Percentiles rank a stretch among this genome's conserved stretches.
These are phyloP conservation scores for Cladosporium halotolerans DNA, from an alignment of 2,329 filamentous ascomycete species.

Conservation along the genomic window DNA sequence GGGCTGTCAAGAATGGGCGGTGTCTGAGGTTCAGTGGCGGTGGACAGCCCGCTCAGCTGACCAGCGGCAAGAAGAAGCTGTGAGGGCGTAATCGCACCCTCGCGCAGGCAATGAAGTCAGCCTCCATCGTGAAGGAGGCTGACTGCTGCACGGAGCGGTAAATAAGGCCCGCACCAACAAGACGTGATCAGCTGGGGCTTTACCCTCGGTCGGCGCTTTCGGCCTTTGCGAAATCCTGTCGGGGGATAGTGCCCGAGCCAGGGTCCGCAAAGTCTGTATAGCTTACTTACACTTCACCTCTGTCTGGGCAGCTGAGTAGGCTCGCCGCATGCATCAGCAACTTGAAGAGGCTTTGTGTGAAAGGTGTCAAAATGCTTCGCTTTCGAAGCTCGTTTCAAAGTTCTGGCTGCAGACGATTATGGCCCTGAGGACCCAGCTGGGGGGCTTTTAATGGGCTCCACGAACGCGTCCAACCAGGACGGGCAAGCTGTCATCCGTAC, in stretches of 20 bases:
- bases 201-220: background rate
- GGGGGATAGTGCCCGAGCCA: slow-evolving; percentile 2
- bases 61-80: background rate
- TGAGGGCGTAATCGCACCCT: background rate
- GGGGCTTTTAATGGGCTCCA: too few relatives aligned
- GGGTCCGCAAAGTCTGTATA: slow-evolving; percentile 1
- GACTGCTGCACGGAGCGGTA: background rate
- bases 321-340: too few relatives aligned
- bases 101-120: background rate
- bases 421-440: too few relatives aligned
- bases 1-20: background rate
- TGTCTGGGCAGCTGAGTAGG: too few relatives aligned
- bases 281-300: slow-evolving; percentile 9
- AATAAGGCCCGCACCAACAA: background rate
- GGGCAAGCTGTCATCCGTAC: too few relatives aligned
- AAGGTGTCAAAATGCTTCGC: too few relatives aligned
- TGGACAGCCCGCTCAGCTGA: too few relatives aligned
- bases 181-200: background rate
- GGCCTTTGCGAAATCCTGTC: background rate
- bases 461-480: too few relatives aligned
- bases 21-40: too few relatives aligned
- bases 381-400: too few relatives aligned
- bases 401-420: too few relatives aligned
- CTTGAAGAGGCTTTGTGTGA: too few relatives aligned
- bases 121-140: background rate